These are phyloP conservation scores for Ceratobasidium sp. DNA, from an alignment of 1,284 basidiomycete species.

Conservation along the genomic window DNA sequence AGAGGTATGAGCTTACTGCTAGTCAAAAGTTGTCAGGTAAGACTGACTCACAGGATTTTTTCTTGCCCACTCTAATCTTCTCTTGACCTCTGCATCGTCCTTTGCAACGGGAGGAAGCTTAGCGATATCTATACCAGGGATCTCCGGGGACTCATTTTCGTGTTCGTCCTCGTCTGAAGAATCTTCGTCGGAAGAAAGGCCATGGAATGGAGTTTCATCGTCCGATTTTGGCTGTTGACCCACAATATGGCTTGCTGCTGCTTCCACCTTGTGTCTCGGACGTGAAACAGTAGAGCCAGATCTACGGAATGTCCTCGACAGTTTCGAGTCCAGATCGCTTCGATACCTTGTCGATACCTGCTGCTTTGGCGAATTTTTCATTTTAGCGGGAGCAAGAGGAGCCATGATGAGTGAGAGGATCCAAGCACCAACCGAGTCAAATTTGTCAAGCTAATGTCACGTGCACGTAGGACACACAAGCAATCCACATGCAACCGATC, in stretches of 20 bases:
- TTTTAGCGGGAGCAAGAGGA: slow-evolving; percentile 47
- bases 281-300: no score
- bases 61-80: slow-evolving; percentile 83
- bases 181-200: slow-evolving; percentile 75
- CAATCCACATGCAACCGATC: no score
- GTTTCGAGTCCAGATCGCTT: no score
- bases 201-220: slow-evolving; percentile 59
- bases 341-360: no score
- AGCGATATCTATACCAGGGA: slow-evolving; percentile 61
- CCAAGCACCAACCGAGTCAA: background rate
- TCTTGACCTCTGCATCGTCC: slow-evolving; percentile 80
- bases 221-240: background rate
- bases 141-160: slow-evolving; percentile 46
- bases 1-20: slow-evolving; percentile 12
- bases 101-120: slow-evolving; percentile 84
- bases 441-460: no score
- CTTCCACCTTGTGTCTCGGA: no score
- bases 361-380: slow-evolving; percentile 23
- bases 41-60: slow-evolving; percentile 68
- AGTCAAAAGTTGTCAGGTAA: slow-evolving; percentile 26
- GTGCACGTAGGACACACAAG: no score
- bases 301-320: no score
- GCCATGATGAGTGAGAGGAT: slow-evolving; percentile 52
- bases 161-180: slow-evolving; percentile 84
- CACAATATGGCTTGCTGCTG: no score